phyloP scores from a whole-genome alignment of 805 yeast species.

The Danielia oregonensis region DNA sequence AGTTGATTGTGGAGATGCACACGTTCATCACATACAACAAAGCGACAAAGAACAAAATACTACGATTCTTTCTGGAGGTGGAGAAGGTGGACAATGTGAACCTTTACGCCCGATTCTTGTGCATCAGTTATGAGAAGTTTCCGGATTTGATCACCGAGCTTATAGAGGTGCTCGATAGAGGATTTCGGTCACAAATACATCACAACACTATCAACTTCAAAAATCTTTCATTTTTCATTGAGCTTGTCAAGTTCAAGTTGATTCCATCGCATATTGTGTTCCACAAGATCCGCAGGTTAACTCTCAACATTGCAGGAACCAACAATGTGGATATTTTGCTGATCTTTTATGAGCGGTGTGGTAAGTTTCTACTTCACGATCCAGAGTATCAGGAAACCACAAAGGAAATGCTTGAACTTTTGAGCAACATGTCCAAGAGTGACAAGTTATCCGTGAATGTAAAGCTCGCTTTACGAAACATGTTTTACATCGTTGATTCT shows the following conservation, averaged over 20 bases:
- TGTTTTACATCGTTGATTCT: slow-evolving; percentile 54
- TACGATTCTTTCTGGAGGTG: slow-evolving; percentile 51
- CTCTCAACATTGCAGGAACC: slow-evolving; percentile 46
- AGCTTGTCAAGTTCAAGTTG: slow-evolving; percentile 71
- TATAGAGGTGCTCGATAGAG: slow-evolving; percentile 51
- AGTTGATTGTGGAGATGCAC: slow-evolving; percentile 45
- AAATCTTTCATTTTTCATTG: slow-evolving; percentile 63
- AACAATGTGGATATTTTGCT: slow-evolving; percentile 66
- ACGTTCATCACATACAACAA: slow-evolving; percentile 56
- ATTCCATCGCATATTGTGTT: slow-evolving; percentile 69
- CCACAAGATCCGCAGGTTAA: slow-evolving; percentile 64
- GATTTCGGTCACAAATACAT: slow-evolving; percentile 55
- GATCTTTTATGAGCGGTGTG: slow-evolving; percentile 71
- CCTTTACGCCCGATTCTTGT: slow-evolving; percentile 64
- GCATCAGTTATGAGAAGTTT: slow-evolving; percentile 49
- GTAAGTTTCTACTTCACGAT: slow-evolving; percentile 56
- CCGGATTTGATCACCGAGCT: slow-evolving; percentile 52
- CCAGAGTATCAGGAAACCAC: slow-evolving; percentile 57
- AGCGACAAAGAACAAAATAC: slow-evolving; percentile 62
- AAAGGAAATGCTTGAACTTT: slow-evolving; percentile 56
- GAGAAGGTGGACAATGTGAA: slow-evolving; percentile 43
- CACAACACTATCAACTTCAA: slow-evolving; percentile 52
- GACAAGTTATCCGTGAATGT: slow-evolving; percentile 50
- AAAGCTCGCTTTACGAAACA: slow-evolving; percentile 54
- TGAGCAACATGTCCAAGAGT: slow-evolving; percentile 48